Percentiles rank a stretch among this genome's conserved stretches.
Conservation (phyloP, 805 yeast genomes). For the Schizosaccharomyces pombe region DNA sequence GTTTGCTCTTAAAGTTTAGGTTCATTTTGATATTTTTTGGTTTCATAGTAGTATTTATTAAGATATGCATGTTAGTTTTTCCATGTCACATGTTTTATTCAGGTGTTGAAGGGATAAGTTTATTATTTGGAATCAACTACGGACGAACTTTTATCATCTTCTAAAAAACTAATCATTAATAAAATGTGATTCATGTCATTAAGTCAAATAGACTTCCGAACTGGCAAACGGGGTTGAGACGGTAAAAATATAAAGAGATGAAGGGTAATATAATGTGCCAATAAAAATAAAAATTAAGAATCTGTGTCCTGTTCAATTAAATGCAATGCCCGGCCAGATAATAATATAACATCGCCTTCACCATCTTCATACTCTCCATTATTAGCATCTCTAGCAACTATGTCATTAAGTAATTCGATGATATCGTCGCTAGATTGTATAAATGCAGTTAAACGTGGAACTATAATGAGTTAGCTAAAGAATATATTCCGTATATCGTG, state of each 20-base stretch:
- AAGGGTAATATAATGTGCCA: not conserved
- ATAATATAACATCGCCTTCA: not conserved
- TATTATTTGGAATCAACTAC: too few species aligned
- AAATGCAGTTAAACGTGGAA: not conserved
- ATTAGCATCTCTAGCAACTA: not conserved
- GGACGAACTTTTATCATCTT: too few species aligned
- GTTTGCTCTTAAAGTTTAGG: too few species aligned
- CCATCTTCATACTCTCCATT: not conserved
- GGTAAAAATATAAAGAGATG: constrained; percentile 3
- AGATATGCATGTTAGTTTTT: too few species aligned
- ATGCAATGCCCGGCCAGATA: constrained; percentile 1
- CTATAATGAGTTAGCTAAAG: not conserved
- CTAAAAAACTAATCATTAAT: too few species aligned
- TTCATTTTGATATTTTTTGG: too few species aligned
- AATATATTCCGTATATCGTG: too few species aligned
- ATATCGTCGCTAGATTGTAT: not conserved
- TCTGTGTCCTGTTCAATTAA: not conserved
- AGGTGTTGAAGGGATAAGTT: too few species aligned
- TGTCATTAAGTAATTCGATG: not conserved
- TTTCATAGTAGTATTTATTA: too few species aligned
- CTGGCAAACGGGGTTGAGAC: not conserved
- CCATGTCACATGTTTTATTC: too few species aligned
- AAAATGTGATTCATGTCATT: not conserved
- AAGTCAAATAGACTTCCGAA: too few species aligned
- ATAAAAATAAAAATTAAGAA: too few species aligned